phyloP scores from a whole-genome alignment of 2,329 filamentous ascomycete species.

The Aspergillus calidoustus region DNA sequence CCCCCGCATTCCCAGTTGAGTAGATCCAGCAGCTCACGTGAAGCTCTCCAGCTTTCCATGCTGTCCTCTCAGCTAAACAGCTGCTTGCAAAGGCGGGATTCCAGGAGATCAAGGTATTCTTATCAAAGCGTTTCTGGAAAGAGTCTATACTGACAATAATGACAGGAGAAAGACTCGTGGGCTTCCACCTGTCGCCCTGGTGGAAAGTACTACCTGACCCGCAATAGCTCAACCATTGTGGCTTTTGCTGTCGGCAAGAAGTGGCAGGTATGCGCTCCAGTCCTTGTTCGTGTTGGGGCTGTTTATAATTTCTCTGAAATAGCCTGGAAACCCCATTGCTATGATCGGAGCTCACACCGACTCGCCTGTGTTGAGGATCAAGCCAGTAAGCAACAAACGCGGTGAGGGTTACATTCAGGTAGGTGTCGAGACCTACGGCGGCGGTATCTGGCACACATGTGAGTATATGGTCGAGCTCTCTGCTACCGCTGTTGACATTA shows the following conservation, averaged over 20 bases:
- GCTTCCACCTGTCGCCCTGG: slow-evolving; percentile 76
- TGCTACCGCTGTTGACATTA: slow-evolving; percentile 18
- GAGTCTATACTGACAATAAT: slow-evolving; percentile 4
- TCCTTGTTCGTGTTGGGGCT: too few relatives aligned
- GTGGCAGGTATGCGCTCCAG: slow-evolving; percentile 67
- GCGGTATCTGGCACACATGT: slow-evolving; percentile 95
- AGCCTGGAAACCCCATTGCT: slow-evolving; percentile 82
- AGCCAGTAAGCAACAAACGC: slow-evolving; percentile 90
- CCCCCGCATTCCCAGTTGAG: neutral
- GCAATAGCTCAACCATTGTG: slow-evolving; percentile 89
- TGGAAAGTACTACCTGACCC: slow-evolving; percentile 94
- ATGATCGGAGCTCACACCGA: slow-evolving; percentile 98
- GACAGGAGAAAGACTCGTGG: slow-evolving; percentile 85
- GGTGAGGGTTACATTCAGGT: slow-evolving; percentile 89
- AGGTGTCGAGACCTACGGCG: slow-evolving; percentile 94
- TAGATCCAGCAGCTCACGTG: neutral
- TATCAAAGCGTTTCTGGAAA: neutral
- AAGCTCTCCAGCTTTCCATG: slow-evolving; percentile 79
- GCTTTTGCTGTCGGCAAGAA: slow-evolving; percentile 89
- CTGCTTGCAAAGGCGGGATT: slow-evolving; percentile 85
- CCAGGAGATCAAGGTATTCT: slow-evolving; percentile 70
- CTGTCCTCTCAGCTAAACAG: slow-evolving; percentile 76
- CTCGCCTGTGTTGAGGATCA: slow-evolving; percentile 87
- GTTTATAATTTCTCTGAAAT: neutral
- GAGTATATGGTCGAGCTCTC: slow-evolving; percentile 14